Base-by-base conservation (phyloP, 495 filamentous ascomycete species). In the Penicillium bovifimosum region DNA sequence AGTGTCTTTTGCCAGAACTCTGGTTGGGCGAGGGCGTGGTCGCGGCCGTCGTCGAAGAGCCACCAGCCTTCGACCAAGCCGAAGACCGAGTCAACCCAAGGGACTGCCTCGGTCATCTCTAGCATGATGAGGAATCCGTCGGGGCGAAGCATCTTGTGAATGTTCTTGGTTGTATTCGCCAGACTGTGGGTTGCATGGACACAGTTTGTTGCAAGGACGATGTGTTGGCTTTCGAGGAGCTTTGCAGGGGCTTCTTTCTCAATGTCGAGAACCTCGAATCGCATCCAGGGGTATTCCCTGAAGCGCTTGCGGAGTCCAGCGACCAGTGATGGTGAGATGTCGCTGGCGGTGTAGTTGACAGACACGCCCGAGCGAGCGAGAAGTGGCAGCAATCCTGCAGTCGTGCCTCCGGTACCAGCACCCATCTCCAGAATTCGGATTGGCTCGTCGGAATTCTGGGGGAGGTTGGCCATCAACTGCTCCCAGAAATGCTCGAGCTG, bases 11-110 rank as follows among this genome's bases (percentile, higher is more conserved):
- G 58, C 78, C 77, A 80, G 2, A 47, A 44, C 0, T 42, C 20
- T 26, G 66, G 56, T 13, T 59, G 48, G 0, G 66, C 59, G 6
- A 80, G 47, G 0, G 75, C 75, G 56, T 82, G 76, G 3, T 35
- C 49, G 0, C 76, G 70, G 2, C 77, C 76, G 54, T 82, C 78
- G 4, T 70, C 67, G 13, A 75, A 75, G 11, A 74, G 60, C 78
- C 78, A 81, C 79, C 79, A 82, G 6, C 78, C 77, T 16, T 77
- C 71, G 0, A 81, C 55, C 2, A 74, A 53, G 1, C 77, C 77
- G 41, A 74, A 79, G 20, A 77, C 62, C 0, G 77, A 11, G 47
- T 78, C 75, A 3, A 72, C 58, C 67, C 70, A 79, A 26, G 41
- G 52, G 1, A 77, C 6, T 6, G 56, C 64, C 10, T 54, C 50